Percentiles rank a stretch among this genome's conserved stretches.
These are phyloP conservation scores for Sporothrix pallida DNA, from an alignment of 2,329 filamentous ascomycete genomes.

Conservation along the genomic window DNA sequence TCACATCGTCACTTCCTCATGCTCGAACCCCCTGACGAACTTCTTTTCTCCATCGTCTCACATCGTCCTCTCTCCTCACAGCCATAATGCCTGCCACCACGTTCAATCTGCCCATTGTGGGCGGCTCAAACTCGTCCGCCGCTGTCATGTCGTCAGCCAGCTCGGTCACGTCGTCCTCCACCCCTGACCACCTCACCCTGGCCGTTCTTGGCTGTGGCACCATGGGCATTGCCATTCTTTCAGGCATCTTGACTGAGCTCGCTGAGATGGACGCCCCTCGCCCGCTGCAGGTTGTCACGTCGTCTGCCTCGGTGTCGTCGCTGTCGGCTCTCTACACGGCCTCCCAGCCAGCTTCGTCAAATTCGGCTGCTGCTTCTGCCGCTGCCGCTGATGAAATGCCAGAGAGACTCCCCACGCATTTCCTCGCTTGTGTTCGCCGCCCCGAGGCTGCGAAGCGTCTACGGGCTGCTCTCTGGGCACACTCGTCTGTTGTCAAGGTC, in stretches of 20 bases:
- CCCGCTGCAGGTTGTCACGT: slow-evolving; percentile 54
- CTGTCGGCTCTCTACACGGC: slow-evolving; percentile 26
- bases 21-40: slow-evolving; percentile 20
- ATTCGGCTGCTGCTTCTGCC: slow-evolving; percentile 53
- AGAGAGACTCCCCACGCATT: slow-evolving; percentile 69
- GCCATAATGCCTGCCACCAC: slow-evolving; percentile 29
- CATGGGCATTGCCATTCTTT: slow-evolving; percentile 84
- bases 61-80: background rate
- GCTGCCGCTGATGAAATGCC: slow-evolving; percentile 53
- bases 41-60: background rate
- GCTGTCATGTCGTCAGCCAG: slow-evolving; percentile 20
- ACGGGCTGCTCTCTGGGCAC: slow-evolving; percentile 66
- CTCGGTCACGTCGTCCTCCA: slow-evolving; percentile 25
- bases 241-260: slow-evolving; percentile 76
- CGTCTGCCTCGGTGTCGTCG: slow-evolving; percentile 41
- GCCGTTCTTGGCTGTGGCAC: slow-evolving; percentile 83
- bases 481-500: slow-evolving; percentile 67
- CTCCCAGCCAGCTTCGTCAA: slow-evolving; percentile 29
- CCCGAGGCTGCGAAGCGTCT: slow-evolving; percentile 72
- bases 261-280: slow-evolving; percentile 56
- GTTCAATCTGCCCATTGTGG: slow-evolving; percentile 23
- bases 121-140: slow-evolving; percentile 11
- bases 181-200: slow-evolving; percentile 63
- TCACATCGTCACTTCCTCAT: slow-evolving; percentile 28
- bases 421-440: slow-evolving; percentile 80